Evolutionary conservation across 1,139 yeast genomes (phyloP).

Genomic region (Saccharomyces hybrid): DNA sequence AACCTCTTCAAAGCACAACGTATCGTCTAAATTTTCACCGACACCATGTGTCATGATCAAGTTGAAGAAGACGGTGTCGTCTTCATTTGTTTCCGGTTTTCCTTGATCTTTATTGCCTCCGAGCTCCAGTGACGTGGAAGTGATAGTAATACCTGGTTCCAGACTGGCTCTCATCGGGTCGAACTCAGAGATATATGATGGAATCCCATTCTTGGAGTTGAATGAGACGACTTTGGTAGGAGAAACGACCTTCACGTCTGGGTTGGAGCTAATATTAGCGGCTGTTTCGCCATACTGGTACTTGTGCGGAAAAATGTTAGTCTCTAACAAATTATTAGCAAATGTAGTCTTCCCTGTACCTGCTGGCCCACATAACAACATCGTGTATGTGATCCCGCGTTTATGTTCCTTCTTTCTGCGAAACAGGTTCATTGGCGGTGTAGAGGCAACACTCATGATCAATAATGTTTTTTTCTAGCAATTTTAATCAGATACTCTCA

Average conservation of each 20-base stretch:
- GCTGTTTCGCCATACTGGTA: constrained; percentile 31
- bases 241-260: constrained; percentile 12
- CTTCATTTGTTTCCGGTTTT: constrained; percentile 35
- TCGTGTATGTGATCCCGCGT: constrained; percentile 74
- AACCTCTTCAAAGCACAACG: constrained; percentile 58
- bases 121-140: constrained; percentile 56
- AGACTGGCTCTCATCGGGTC: constrained; percentile 38
- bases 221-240: constrained; percentile 34
- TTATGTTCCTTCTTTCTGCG: constrained; percentile 61
- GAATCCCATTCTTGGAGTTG: constrained; percentile 31
- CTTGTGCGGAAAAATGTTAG: constrained; percentile 52
- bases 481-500: background rate
- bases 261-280: constrained; percentile 12
- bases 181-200: constrained; percentile 28
- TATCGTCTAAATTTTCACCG: constrained; percentile 64
- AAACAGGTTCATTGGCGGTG: constrained; percentile 21
- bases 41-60: constrained; percentile 75
- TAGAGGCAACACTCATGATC: constrained; percentile 2
- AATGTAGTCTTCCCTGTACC: constrained; percentile 84
- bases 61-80: constrained; percentile 54
- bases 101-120: constrained; percentile 31
- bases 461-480: background rate
- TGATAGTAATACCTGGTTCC: constrained; percentile 53
- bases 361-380: constrained; percentile 68
- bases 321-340: constrained; percentile 64